These are phyloP conservation scores for Colletotrichum tamarilloi DNA, from an alignment of 2,329 filamentous ascomycete species.

Conservation along the genomic window DNA sequence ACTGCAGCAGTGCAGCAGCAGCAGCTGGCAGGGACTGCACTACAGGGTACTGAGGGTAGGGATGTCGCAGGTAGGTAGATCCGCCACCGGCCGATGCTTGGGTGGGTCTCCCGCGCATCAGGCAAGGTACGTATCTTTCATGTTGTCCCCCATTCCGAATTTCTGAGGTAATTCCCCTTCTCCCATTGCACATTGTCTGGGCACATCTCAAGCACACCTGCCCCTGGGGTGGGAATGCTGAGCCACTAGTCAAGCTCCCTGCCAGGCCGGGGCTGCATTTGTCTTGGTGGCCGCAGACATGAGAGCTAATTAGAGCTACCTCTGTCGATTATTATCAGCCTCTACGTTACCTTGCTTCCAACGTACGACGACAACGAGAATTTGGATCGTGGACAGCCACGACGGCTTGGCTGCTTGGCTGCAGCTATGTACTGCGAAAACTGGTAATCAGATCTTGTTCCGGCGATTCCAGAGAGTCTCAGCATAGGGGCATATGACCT, in stretches of 20 bases:
- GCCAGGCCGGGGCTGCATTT: constrained; percentile 7
- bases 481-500: background rate
- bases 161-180: background rate
- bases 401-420: background rate
- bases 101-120: background rate
- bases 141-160: background rate
- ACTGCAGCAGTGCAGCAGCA: background rate
- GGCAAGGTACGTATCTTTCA: background rate
- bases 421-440: background rate
- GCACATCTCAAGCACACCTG: background rate
- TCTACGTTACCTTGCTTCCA: background rate
- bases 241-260: constrained; percentile 17
- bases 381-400: too few relatives aligned
- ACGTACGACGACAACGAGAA: background rate
- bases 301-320: background rate
- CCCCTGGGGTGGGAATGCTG: background rate
- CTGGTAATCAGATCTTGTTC: background rate
- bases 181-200: background rate
- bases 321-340: background rate
- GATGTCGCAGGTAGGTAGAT: constrained; percentile 5
- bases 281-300: background rate
- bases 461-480: background rate
- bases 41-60: background rate
- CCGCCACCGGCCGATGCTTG: constrained; percentile 22
- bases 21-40: background rate